These are phyloP conservation scores for Epichloe hybrida DNA, from an alignment of 2,329 filamentous ascomycete species.

Conservation along the genomic window DNA sequence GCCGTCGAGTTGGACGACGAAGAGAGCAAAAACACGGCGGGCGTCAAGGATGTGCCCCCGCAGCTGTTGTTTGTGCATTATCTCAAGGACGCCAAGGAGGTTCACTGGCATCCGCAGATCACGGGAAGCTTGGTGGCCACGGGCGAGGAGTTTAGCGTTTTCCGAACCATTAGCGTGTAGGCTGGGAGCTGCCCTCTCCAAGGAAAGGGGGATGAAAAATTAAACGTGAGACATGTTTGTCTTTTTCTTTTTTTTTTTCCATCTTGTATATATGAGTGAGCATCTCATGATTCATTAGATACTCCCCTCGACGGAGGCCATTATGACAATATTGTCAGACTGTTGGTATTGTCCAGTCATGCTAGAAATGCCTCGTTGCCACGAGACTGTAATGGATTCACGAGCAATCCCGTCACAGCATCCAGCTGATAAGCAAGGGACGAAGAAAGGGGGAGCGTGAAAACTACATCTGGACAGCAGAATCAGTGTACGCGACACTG, in stretches of 20 bases:
- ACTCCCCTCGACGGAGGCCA: constrained; percentile 3
- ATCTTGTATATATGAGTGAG: constrained; percentile 3
- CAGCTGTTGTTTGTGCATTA: constrained; percentile 96
- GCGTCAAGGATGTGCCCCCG: constrained; percentile 79
- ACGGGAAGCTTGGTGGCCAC: constrained; percentile 81
- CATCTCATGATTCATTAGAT: neutral
- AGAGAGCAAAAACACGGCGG: constrained; percentile 80
- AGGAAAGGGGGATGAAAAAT: too few species aligned
- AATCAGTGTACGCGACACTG: constrained; percentile 5
- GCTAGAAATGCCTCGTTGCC: too few species aligned
- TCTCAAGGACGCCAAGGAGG: constrained; percentile 85
- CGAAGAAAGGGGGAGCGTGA: too few species aligned
- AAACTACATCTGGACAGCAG: too few species aligned
- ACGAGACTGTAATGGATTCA: too few species aligned
- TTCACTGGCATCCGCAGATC: constrained; percentile 97
- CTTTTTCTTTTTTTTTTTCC: neutral
- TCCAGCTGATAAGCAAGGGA: too few species aligned
- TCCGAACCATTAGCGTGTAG: constrained; percentile 72
- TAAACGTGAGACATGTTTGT: neutral
- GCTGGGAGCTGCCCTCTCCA: neutral
- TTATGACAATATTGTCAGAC: neutral
- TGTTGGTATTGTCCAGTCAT: too few species aligned
- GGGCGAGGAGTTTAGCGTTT: constrained; percentile 76
- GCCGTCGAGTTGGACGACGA: constrained; percentile 95
- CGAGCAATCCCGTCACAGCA: too few species aligned